Conservation (phyloP, 2,329 filamentous ascomycete species). For the Mariannaea elegans region DNA sequence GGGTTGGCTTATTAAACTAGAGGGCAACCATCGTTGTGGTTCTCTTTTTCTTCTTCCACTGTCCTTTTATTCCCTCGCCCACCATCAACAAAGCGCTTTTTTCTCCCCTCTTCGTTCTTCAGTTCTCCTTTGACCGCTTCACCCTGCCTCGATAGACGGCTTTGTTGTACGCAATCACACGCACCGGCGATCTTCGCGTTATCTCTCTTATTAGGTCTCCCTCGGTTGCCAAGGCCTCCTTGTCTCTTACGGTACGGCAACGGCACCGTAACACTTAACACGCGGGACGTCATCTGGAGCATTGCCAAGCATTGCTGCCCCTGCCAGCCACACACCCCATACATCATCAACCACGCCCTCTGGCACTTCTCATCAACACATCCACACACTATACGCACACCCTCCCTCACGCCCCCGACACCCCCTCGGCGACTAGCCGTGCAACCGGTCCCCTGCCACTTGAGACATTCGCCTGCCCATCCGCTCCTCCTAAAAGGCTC, state of each 20-base stretch:
- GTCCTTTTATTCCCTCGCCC: constrained; percentile 16
- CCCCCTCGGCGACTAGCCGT: constrained; percentile 31
- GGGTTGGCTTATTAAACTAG: constrained; percentile 18
- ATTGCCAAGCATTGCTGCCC: constrained; percentile 25
- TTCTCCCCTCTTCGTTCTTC: background rate
- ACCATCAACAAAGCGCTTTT: background rate
- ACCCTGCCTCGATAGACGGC: background rate
- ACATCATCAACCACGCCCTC: constrained; percentile 16
- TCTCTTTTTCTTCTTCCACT: no score
- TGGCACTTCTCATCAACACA: constrained; percentile 16
- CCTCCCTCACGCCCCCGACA: constrained; percentile 21
- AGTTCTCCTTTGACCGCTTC: background rate
- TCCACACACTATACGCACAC: constrained; percentile 23
- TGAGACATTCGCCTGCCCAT: constrained; percentile 32
- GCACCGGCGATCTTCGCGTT: constrained; percentile 1
- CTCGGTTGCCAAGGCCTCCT: constrained; percentile 14
- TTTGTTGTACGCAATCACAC: background rate
- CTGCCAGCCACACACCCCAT: constrained; percentile 33
- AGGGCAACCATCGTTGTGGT: no score
- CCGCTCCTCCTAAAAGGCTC: constrained; percentile 39
- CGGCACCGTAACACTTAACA: constrained; percentile 18
- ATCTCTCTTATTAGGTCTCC: background rate
- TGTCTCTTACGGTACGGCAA: constrained; percentile 13
- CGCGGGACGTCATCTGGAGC: constrained; percentile 42
- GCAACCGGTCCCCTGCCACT: constrained; percentile 36